phyloP scores from a whole-genome alignment of 306 rosid species.

The Medicago lupulina region DNA sequence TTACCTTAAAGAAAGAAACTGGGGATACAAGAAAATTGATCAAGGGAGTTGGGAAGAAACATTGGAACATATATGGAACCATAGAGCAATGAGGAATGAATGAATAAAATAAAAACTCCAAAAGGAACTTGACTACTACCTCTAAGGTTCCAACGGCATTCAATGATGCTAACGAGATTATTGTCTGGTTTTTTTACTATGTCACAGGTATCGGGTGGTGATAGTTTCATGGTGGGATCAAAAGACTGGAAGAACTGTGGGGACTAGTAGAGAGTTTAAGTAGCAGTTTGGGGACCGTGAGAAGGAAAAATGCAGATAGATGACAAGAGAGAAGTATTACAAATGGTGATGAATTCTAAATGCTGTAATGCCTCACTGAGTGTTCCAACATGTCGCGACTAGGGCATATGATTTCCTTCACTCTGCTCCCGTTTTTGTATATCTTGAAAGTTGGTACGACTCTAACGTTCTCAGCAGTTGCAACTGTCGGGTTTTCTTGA shows the following conservation, averaged over 20 bases:
- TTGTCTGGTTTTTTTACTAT: conserved; percentile 61
- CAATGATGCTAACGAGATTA: conserved; percentile 66
- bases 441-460: conserved; percentile 96
- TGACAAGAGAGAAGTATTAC: conserved; percentile 44
- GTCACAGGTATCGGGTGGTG: conserved; percentile 62
- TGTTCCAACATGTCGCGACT: conserved; percentile 87
- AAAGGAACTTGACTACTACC: conserved; percentile 52
- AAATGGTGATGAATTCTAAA: conserved; percentile 52
- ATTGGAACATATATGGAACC: conserved; percentile 57
- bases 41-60: conserved; percentile 51
- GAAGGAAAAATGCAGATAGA: conserved; percentile 44
- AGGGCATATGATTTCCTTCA: conserved; percentile 90
- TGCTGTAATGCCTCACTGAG: conserved; percentile 89
- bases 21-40: conserved; percentile 45
- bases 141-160: conserved; percentile 66
- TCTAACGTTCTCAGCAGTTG: conserved; percentile 75
- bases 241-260: conserved; percentile 49
- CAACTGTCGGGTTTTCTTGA: conserved; percentile 63
- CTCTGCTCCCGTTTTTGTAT: conserved; percentile 80
- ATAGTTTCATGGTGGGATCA: conserved; percentile 50
- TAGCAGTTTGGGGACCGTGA: conserved; percentile 40
- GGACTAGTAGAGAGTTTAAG: conserved; percentile 46
- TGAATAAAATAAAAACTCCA: conserved; percentile 77
- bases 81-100: conserved; percentile 87
- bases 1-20: conserved; percentile 40